Evolutionary conservation across 176 grass and related monocot genomes (phyloP).

Genomic region (Pharus latifolius): DNA sequence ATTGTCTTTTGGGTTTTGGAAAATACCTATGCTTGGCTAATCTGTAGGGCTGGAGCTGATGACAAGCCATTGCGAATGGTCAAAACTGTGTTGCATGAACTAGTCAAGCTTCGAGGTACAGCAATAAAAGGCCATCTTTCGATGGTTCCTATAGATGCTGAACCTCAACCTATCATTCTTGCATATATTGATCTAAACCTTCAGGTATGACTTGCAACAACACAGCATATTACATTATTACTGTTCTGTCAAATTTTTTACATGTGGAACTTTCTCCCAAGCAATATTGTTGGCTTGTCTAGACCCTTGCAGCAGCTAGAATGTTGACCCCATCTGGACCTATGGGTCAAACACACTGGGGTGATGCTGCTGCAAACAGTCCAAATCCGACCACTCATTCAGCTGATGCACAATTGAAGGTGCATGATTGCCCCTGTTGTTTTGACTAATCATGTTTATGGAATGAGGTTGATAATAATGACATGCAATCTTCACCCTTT

Average conservation of each 20-base stretch:
- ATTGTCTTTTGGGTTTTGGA: background rate
- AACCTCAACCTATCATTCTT: conserved; percentile 98
- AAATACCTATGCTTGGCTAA: conserved; percentile 15
- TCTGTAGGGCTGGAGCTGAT: conserved; percentile 88
- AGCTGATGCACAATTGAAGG: conserved; percentile 88
- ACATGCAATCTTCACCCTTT: background rate
- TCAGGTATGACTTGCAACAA: conserved; percentile 46
- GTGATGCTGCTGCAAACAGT: conserved; percentile 70
- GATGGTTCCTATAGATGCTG: conserved; percentile 97
- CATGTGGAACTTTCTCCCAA: background rate
- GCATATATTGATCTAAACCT: conserved; percentile 99
- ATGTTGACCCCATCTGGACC: conserved; percentile 96
- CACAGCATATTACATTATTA: background rate
- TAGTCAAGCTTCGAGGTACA: conserved; percentile 95
- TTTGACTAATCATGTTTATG: background rate
- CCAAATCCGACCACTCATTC: conserved; percentile 70
- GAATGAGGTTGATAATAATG: background rate
- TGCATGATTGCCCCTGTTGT: background rate
- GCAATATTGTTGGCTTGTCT: conserved; percentile 6
- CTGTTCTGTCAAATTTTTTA: background rate
- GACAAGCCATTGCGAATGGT: conserved; percentile 98
- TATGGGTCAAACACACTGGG: conserved; percentile 94
- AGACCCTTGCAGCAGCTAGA: conserved; percentile 98
- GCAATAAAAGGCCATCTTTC: conserved; percentile 99
- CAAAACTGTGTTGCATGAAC: conserved; percentile 98